Percentiles rank a stretch among this genome's conserved stretches.
phyloP scores from a whole-genome alignment of 1,284 basidiomycete species.

The Porogramme epimiltina region DNA sequence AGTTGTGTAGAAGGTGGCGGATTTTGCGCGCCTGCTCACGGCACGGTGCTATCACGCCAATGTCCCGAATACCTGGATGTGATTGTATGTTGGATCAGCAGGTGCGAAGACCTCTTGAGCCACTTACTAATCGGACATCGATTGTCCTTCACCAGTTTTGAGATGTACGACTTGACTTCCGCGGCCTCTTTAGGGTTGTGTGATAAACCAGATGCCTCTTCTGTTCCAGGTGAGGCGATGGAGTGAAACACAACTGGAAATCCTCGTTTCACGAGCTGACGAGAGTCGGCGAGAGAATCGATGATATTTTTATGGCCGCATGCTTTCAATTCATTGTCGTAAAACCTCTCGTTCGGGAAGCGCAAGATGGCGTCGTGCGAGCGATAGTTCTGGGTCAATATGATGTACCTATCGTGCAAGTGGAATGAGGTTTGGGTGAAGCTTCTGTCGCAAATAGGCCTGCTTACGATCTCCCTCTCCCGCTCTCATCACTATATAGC shows the following conservation, averaged over 20 bases:
- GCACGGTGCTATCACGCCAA: constrained; percentile 59
- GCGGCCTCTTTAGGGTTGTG: constrained; percentile 48
- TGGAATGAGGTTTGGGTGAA: not conserved
- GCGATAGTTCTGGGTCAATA: constrained; percentile 58
- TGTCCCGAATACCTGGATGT: constrained; percentile 32
- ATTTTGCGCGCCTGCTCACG: constrained; percentile 54
- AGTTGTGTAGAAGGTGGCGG: constrained; percentile 35
- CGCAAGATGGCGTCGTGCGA: constrained; percentile 57
- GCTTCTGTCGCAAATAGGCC: no score
- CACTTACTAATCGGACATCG: constrained; percentile 5
- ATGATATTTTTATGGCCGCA: constrained; percentile 41
- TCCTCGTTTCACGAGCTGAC: constrained; percentile 33
- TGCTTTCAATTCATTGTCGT: constrained; percentile 48
- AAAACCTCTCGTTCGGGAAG: constrained; percentile 61
- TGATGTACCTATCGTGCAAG: constrained; percentile 47
- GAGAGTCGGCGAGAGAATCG: constrained; percentile 36
- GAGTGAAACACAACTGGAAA: constrained; percentile 52
- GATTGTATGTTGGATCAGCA: no score
- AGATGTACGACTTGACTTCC: constrained; percentile 41
- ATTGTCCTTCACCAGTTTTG: constrained; percentile 24
- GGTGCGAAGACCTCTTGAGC: no score
- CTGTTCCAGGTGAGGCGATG: constrained; percentile 43
- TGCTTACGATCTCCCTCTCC: constrained; percentile 40
- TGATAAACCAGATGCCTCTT: constrained; percentile 45
- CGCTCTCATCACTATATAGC: constrained; percentile 40